Base-by-base conservation (phyloP, 805 yeast species). In the Candida chauliodis region DNA sequence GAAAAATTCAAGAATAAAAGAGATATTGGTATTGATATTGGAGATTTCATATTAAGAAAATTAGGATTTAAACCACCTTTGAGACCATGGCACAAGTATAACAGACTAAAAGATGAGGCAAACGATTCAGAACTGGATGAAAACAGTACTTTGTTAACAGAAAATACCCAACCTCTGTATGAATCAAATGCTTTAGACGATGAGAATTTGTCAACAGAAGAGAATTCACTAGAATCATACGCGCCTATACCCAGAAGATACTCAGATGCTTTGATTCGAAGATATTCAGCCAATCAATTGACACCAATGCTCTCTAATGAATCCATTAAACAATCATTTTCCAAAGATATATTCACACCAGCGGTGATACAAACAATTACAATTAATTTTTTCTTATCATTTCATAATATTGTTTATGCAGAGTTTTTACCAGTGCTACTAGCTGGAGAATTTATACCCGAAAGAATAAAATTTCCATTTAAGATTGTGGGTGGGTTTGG, bases 341-440 rank as follows among this genome's bases (percentile, higher is more conserved):
- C 54, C 31, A 34, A 50, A 14, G 52, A 50, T 8, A 50, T 54
- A 10, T 57, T 65, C 43, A 53, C 64, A 17, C 47, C 46, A n/a
- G 52, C 55, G 9, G 66, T 63, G 13, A 36, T 60, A 4, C 53
- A 53, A 32, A 50, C 63, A 7, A 58, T 65, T 37, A 17, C 53
- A 53, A 41, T 69, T 54, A 52, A 69, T 49, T 68, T 74, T 36
- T 50, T 66, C 17, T 51, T 70, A 46, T 60, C 76, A n/a, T 62
- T 75, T 34, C 79, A 74, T 50, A 51, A 60, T 9, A 58, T 73
- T 11, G 77, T 75, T 4, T 75, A 60, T 50, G 68, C 71, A 23
- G 82, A 78, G 51, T 73, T 79, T 38, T 49, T 78, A 30, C 84
- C 84, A 1, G 70, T 79, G 3, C 71, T 71, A 38, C 58, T 78